Percentiles rank a stretch among this genome's conserved stretches.
Conservation (phyloP, 495 filamentous ascomycete genomes). For the Xylaria grammica region DNA sequence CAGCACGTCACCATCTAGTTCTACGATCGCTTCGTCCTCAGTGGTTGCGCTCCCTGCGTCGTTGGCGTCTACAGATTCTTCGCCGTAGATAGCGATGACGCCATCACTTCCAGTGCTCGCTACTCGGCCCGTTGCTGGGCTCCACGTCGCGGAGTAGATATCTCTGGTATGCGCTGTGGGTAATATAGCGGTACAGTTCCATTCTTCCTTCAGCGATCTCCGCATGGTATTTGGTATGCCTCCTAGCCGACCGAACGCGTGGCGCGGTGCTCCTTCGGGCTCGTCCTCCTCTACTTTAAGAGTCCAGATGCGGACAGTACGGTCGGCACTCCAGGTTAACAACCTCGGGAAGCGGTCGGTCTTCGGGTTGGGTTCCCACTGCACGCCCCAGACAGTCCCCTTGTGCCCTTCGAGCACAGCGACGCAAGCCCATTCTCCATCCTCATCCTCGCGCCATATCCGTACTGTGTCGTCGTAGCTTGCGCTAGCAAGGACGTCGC, state of each 20-base stretch:
- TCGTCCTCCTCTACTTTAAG: conserved; percentile 61
- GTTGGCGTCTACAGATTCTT: conserved; percentile 43
- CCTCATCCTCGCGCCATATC: conserved; percentile 85
- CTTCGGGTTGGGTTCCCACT: conserved; percentile 69
- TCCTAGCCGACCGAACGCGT: conserved; percentile 42
- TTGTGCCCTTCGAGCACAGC: conserved; percentile 76
- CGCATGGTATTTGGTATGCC: conserved; percentile 82
- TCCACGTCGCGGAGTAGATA: conserved; percentile 84
- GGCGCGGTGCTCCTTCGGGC: conserved; percentile 43
- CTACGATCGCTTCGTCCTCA: conserved; percentile 37
- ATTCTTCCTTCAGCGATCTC: conserved; percentile 75
- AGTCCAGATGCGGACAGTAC: conserved; percentile 77
- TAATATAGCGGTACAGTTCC: conserved; percentile 73
- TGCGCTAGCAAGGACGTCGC: conserved; percentile 76
- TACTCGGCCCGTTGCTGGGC: conserved; percentile 70
- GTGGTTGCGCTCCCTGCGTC: conserved; percentile 2
- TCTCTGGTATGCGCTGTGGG: conserved; percentile 78
- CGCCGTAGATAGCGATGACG: conserved; percentile 76
- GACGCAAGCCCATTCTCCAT: conserved; percentile 90
- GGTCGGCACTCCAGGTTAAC: conserved; percentile 79
- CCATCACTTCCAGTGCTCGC: conserved; percentile 89
- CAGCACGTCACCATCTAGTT: conserved; percentile 44
- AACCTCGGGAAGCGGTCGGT: conserved; percentile 63
- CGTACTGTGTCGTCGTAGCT: conserved; percentile 93
- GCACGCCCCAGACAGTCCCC: conserved; percentile 85